Base-by-base conservation (phyloP, 441 rosid genomes). In the Corymbia citriodora region DNA sequence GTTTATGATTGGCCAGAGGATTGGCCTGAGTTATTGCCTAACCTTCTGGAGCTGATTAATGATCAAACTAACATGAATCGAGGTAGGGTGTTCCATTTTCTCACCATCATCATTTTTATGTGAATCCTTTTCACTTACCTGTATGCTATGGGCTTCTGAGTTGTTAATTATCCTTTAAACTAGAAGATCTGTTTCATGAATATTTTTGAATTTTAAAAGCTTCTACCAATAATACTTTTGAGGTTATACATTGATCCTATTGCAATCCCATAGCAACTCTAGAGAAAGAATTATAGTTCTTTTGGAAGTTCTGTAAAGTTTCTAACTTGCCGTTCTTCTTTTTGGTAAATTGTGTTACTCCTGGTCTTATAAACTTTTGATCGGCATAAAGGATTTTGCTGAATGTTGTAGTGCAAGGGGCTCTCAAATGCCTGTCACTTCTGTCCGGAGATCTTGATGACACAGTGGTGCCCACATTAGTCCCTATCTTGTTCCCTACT, bases 1-100 rank as follows among this genome's bases (percentile, higher is more conserved):
- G 94, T 89, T 52, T 94, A 96, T 93, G 99, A 98, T 90, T 98
- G 99, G 99, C 99, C 99, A 61, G 99, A 98, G 92, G 96, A 93
- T 88, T 97, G 99, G 98, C 97, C 97, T 91, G 97, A 98, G 79
- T 93, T 98, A 70, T 91, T 96, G 91, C 99, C 98, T 21, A 93
- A 94, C 92, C 97, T 98, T 91, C 88, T 98, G 94, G 94, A 92
- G 93, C 93, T 96, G 93, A 94, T 97, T 91, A 92, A 91, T 53
- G 96, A 97, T 93, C 97, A 93, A 89, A 94, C 87, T 85, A 94
- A 95, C 93, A 91, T 93, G 94, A 95, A 94, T 91, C 97, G 98
- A 91, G 98, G 99, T 96, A 93, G 89, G 93, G 90, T 81, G 59
- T 86, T 90, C 89, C 63, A 70, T 63, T 87, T 87, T 87, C 17